Evolutionary conservation across 73 alveolate species (phyloP), one percentile per base, ranked within the genome.

Genomic region (Paramecium biaurelia): DNA sequence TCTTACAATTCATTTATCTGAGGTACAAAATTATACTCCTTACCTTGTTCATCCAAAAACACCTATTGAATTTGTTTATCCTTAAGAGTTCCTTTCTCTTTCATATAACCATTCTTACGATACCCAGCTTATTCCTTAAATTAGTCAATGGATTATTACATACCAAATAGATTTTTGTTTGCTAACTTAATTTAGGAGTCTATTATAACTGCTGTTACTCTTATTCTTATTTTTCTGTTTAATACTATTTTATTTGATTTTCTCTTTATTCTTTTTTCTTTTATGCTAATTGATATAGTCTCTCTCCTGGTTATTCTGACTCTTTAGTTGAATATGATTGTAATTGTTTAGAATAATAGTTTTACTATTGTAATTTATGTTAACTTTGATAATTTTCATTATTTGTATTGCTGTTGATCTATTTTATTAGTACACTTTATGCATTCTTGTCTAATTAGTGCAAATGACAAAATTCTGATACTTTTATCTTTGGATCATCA

Each of bases 401-500:
- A 15, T 24, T 32, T 67, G 84, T 30, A 67, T 67, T 67, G 14
- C 38, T 30, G 59, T n/a, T 47, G 59, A 47, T 47, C 8, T 72
- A 15, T 7, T 38, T 72, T 34, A 72, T 12, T 35, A 72, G 18
- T 20, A 72, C 86, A 72, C 23, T 38, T 37, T 72, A 72, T 28
- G 86, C 86, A 35, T 11, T 38, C 32, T 35, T 38, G 30, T 72
- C 86, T 21, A 72, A 37, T 21, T 72, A 21, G 45, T 72, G 56
- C 58, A 28, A 21, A 32, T 72, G 59, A 72, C 86, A 72, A 72
- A 72, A 72, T 35, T 72, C 86, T 21, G 56, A 35, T 34, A 72
- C 86, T 42, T 38, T 72, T 12, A 72, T 14, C 24, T 72, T 35
- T 35, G 86, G 86, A 72, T 72, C 86, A 12, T 72, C 86, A 37